Percentiles rank a stretch among this genome's conserved stretches.
phyloP scores from a whole-genome alignment of 768 basidiomycete species.

The Gymnopilus dilepis region DNA sequence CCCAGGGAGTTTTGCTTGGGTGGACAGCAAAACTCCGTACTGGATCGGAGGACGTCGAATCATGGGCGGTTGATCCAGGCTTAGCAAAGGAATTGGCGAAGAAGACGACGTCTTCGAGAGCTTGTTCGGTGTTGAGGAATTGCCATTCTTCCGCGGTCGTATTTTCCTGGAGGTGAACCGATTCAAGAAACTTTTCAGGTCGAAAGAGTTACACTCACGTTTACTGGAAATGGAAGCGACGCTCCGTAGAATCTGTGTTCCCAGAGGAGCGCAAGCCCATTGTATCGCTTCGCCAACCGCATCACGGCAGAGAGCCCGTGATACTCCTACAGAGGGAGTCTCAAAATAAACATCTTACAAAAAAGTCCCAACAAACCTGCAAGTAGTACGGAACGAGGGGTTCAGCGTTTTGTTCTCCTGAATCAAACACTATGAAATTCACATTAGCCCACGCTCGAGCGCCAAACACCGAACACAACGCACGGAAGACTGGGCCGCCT shows the following conservation, averaged over 20 bases:
- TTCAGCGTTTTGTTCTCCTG: constrained; percentile 54
- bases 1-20: constrained; percentile 50
- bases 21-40: constrained; percentile 35
- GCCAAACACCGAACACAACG: constrained; percentile 16
- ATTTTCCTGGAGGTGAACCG: constrained; percentile 36
- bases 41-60: constrained; percentile 5
- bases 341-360: neutral
- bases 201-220: constrained; percentile 32
- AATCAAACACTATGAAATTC: constrained; percentile 48
- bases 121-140: constrained; percentile 53
- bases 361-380: constrained; percentile 17
- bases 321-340: constrained; percentile 40
- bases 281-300: constrained; percentile 51
- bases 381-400: constrained; percentile 54
- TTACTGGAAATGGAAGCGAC: constrained; percentile 52
- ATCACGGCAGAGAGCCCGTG: constrained; percentile 55
- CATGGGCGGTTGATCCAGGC: neutral
- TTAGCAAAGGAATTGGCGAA: constrained; percentile 47
- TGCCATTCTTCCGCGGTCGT: constrained; percentile 53
- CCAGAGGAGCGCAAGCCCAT: constrained; percentile 54
- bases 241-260: constrained; percentile 56
- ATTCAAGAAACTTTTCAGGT: too few species aligned
- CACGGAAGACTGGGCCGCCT: constrained; percentile 54
- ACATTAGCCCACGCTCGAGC: neutral
- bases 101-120: constrained; percentile 54